Conservation (phyloP, 805 yeast genomes). For the Zygosaccharomyces gambellarensis region DNA sequence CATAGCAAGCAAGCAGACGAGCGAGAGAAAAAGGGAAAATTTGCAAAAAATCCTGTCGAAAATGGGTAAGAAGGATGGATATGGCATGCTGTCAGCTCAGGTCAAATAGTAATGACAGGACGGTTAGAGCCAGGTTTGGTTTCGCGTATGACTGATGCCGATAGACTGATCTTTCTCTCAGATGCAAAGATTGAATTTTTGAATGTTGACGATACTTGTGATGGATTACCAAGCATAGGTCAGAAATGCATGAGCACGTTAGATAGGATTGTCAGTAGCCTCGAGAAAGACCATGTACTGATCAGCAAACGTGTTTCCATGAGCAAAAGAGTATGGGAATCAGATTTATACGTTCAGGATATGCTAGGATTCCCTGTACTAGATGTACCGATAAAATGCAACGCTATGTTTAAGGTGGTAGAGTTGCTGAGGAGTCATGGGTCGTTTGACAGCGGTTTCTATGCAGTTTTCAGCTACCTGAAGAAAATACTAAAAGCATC, state of each 20-base stretch:
- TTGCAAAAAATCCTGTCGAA: background rate
- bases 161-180: background rate
- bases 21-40: background rate
- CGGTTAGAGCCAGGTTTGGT: background rate
- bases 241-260: constrained; percentile 10
- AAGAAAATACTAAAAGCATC: constrained; percentile 10
- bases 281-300: constrained; percentile 11
- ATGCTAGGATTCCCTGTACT: constrained; percentile 14
- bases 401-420: constrained; percentile 12
- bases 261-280: constrained; percentile 12
- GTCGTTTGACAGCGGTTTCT: constrained; percentile 5
- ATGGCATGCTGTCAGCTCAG: background rate
- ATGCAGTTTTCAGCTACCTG: constrained; percentile 13
- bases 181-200: background rate
- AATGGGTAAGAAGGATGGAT: background rate
- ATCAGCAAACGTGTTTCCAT: constrained; percentile 11
- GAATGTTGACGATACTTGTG: background rate
- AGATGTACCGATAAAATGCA: constrained; percentile 19
- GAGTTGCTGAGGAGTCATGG: constrained; percentile 8
- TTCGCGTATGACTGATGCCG: background rate
- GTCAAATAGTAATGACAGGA: background rate
- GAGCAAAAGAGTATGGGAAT: constrained; percentile 14
- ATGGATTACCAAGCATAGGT: background rate
- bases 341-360: constrained; percentile 6
- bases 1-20: background rate